Evolutionary conservation across 257 asterid genomes (phyloP).

Genomic region (Agastache rugosa): DNA sequence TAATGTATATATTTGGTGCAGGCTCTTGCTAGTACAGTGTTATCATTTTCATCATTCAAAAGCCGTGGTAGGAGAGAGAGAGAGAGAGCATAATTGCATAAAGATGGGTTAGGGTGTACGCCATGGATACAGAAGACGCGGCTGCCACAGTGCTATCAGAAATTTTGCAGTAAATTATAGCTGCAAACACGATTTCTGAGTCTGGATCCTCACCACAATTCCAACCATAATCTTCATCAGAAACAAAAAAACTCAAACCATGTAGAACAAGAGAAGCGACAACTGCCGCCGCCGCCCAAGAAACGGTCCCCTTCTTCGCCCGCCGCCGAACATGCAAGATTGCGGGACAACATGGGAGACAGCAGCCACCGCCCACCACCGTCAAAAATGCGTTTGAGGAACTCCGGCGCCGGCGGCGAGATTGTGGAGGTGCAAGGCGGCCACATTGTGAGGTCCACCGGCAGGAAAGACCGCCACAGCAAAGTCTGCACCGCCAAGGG

Average conservation of each 20-base stretch:
- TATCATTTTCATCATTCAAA: constrained; percentile 24
- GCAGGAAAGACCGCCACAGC: constrained; percentile 97
- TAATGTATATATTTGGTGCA: constrained; percentile 8
- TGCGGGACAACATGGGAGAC: constrained; percentile 66
- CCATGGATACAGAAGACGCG: constrained; percentile 48
- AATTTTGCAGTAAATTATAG: not conserved
- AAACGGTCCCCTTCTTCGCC: constrained; percentile 53
- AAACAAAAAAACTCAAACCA: constrained; percentile 31
- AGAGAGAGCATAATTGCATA: constrained; percentile 11
- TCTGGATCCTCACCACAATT: constrained; percentile 87
- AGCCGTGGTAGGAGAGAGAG: constrained; percentile 31
- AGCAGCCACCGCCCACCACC: constrained; percentile 34
- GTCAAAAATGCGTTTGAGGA: constrained; percentile 51
- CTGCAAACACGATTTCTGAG: constrained; percentile 52
- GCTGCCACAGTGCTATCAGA: not conserved
- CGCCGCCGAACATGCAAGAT: constrained; percentile 70
- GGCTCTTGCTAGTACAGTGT: constrained; percentile 31
- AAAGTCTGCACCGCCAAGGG: constrained; percentile 99
- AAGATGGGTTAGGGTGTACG: constrained; percentile 68
- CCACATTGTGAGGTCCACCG: constrained; percentile 92
- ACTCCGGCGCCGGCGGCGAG: constrained; percentile 60
- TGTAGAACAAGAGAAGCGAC: not conserved
- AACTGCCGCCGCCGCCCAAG: constrained; percentile 42
- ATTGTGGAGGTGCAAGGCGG: constrained; percentile 97
- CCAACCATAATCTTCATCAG: constrained; percentile 42